These are phyloP conservation scores for Xylariaceae sp. DNA, from an alignment of 2,329 filamentous ascomycete species.

Conservation along the genomic window DNA sequence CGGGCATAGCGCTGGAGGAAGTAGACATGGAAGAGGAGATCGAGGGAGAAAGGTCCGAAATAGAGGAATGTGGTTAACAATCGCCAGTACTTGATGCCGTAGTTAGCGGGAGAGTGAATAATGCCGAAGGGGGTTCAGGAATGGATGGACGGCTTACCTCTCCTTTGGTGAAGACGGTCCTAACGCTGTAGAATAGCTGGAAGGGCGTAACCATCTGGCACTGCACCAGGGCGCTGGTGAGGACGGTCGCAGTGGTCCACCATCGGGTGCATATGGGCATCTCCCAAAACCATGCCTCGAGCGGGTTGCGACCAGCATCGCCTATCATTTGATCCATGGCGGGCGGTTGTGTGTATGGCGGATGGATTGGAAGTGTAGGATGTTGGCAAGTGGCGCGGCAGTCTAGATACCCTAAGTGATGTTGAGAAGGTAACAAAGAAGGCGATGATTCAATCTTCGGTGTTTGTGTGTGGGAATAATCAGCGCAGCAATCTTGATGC, in stretches of 20 bases:
- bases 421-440: neutral
- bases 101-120: conserved; percentile 3
- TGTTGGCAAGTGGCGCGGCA: too few species aligned
- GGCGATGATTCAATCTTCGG: too few species aligned
- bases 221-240: conserved; percentile 86
- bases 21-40: conserved; percentile 96
- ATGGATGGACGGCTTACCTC: conserved; percentile 62
- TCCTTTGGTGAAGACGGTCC: conserved; percentile 84
- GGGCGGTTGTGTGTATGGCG: neutral
- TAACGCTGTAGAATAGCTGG: conserved; percentile 95
- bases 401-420: too few species aligned
- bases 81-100: conserved; percentile 76
- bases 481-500: too few species aligned
- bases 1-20: conserved; percentile 96
- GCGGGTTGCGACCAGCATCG: conserved; percentile 65
- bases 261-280: conserved; percentile 94
- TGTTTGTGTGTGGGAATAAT: too few species aligned
- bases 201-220: conserved; percentile 90
- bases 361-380: neutral
- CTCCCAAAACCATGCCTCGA: conserved; percentile 98
- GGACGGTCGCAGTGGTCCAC: conserved; percentile 92
- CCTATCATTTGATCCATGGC: conserved; percentile 58
- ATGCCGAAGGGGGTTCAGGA: neutral
- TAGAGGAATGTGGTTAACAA: conserved; percentile 96
- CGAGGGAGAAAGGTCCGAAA: conserved; percentile 90